These are phyloP conservation scores for Teunomyces aglyptinius DNA, from an alignment of 805 yeast genomes.

Conservation along the genomic window DNA sequence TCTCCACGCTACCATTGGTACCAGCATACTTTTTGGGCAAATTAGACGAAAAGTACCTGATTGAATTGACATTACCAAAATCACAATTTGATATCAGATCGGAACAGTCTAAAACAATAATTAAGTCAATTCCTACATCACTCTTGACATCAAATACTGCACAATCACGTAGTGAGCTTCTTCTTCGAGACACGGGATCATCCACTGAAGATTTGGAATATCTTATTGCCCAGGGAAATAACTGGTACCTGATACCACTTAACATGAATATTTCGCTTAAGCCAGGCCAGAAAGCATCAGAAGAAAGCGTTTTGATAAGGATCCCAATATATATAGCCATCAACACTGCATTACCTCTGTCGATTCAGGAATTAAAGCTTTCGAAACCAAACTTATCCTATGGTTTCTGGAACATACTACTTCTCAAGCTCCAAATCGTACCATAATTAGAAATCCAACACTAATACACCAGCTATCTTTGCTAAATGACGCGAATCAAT, in stretches of 20 bases:
- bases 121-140: conserved; percentile 36
- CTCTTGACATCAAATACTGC: conserved; percentile 28
- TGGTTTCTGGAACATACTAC: conserved; percentile 26
- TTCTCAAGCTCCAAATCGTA: not conserved
- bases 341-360: conserved; percentile 23
- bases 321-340: conserved; percentile 33
- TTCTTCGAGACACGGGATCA: conserved; percentile 16
- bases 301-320: conserved; percentile 7
- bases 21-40: conserved; percentile 11
- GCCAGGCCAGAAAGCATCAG: no score
- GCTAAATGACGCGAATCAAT: conserved; percentile 56
- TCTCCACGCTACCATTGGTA: conserved; percentile 22
- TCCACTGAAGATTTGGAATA: conserved; percentile 10
- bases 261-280: conserved; percentile 8
- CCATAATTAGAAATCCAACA: conserved; percentile 48
- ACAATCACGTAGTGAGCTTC: conserved; percentile 29
- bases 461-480: conserved; percentile 54
- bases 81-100: conserved; percentile 21
- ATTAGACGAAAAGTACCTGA: not conserved
- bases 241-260: conserved; percentile 38
- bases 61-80: conserved; percentile 24
- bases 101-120: conserved; percentile 12
- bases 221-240: conserved; percentile 23
- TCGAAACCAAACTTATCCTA: conserved; percentile 17
- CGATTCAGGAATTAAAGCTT: conserved; percentile 13